A percentile compares a stretch with the other conserved stretches of the same genome.
Conservation (phyloP, 73 alveolate genomes). For the Tetrahymena elliotti region DNA sequence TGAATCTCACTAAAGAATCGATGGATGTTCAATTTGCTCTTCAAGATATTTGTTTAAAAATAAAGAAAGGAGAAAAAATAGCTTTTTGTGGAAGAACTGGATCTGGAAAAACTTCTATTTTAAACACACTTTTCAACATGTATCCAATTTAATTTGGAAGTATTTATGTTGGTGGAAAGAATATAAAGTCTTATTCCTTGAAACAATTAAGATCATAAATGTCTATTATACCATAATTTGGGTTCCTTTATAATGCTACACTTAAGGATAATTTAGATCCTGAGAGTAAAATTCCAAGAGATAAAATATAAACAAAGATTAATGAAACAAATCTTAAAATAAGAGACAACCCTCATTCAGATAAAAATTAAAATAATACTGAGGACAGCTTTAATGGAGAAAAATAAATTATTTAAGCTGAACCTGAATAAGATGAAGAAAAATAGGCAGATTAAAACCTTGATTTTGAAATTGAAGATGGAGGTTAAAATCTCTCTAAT, state of each 20-base stretch:
- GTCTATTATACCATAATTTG: constrained; percentile 52
- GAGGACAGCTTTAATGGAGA: too few species aligned
- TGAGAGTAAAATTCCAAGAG: constrained; percentile 13
- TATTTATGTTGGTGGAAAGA: constrained; percentile 46
- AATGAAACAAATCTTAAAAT: too few species aligned
- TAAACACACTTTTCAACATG: constrained; percentile 36
- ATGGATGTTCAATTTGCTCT: constrained; percentile 37
- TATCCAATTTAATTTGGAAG: constrained; percentile 47
- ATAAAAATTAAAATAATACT: too few species aligned
- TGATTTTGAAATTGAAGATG: constrained; percentile 8
- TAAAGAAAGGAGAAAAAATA: constrained; percentile 47
- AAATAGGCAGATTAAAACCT: constrained; percentile 27
- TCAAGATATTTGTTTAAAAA: constrained; percentile 35
- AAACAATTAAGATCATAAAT: constrained; percentile 42
- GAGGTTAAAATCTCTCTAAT: constrained; percentile 48
- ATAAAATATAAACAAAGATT: too few species aligned
- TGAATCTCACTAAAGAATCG: constrained; percentile 11
- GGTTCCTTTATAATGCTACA: constrained; percentile 48
- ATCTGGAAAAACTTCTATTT: constrained; percentile 63
- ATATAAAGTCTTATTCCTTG: constrained; percentile 33
- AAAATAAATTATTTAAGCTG: too few species aligned
- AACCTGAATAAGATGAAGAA: constrained; percentile 14
- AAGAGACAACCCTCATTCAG: too few species aligned
- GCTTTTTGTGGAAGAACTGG: constrained; percentile 80
- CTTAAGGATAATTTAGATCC: constrained; percentile 64